These are phyloP conservation scores for Lippia alba DNA, from an alignment of 305 asterid genomes.

Conservation along the genomic window DNA sequence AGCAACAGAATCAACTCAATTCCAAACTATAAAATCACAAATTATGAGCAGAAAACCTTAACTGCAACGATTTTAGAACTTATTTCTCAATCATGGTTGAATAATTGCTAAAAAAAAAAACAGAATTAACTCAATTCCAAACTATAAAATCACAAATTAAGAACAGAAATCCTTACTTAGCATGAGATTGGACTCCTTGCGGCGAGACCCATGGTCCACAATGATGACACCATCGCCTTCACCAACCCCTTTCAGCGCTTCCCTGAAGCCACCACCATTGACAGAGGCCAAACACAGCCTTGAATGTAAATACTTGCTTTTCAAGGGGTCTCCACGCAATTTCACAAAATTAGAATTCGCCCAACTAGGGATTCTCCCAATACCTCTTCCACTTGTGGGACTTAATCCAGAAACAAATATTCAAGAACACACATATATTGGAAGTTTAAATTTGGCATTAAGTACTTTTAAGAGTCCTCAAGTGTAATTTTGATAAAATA, in stretches of 20 bases:
- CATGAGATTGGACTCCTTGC: slow-evolving; percentile 89
- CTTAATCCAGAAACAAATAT: slow-evolving; percentile 16
- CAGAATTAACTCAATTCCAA: neutral
- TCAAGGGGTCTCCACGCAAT: slow-evolving; percentile 48
- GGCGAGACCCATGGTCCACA: slow-evolving; percentile 98
- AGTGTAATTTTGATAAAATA: neutral
- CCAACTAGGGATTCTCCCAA: slow-evolving; percentile 45
- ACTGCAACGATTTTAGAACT: too few relatives aligned
- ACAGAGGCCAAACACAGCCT: slow-evolving; percentile 65
- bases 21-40: too few relatives aligned
- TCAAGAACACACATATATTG: neutral
- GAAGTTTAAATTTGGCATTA: slow-evolving; percentile 4
- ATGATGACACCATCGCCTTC: slow-evolving; percentile 82
- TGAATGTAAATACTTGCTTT: slow-evolving; percentile 45
- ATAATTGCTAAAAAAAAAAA: neutral
- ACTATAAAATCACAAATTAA: neutral
- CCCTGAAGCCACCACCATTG: slow-evolving; percentile 67
- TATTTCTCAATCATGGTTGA: too few relatives aligned
- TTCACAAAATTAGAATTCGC: slow-evolving; percentile 50
- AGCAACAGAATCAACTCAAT: neutral
- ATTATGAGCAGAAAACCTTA: slow-evolving; percentile 41
- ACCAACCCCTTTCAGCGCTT: slow-evolving; percentile 49
- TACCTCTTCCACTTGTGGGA: slow-evolving; percentile 42
- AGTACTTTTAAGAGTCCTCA: neutral
- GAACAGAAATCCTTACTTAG: slow-evolving; percentile 62